Conservation (phyloP, 306 rosid genomes). For the Ormosia semicastrata region DNA sequence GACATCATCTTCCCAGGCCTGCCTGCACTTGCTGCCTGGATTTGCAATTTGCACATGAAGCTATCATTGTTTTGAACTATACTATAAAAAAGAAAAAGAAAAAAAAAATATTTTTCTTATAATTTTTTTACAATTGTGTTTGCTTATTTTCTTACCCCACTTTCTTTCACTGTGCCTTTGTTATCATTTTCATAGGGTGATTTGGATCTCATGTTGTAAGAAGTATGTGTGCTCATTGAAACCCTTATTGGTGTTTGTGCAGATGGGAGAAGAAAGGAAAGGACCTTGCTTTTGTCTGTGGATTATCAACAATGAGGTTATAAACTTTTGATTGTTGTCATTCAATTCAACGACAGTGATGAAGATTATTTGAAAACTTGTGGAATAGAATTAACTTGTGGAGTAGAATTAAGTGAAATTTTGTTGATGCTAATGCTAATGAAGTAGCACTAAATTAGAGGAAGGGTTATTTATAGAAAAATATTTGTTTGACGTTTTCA, state of each 20-base stretch:
- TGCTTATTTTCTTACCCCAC: constrained; percentile 23
- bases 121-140: background rate
- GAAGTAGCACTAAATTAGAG: constrained; percentile 13
- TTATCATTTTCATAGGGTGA: constrained; percentile 23
- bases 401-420: constrained; percentile 22
- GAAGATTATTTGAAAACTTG: constrained; percentile 29
- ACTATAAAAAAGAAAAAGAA: background rate
- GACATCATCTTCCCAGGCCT: constrained; percentile 42
- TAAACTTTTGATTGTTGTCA: background rate
- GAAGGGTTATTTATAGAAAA: constrained; percentile 19
- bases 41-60: constrained; percentile 28
- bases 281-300: background rate
- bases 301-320: background rate
- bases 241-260: background rate
- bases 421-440: constrained; percentile 23
- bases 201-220: constrained; percentile 41
- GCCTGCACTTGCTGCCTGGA: constrained; percentile 30
- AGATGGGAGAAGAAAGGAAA: background rate
- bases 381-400: constrained; percentile 34
- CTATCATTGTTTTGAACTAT: constrained; percentile 32
- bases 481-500: constrained; percentile 34
- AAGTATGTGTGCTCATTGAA: constrained; percentile 30
- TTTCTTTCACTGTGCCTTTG: constrained; percentile 15
- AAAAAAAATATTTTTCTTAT: background rate
- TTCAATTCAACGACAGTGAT: constrained; percentile 13